Evolutionary conservation across 495 filamentous ascomycete genomes (phyloP), one percentile per base, ranked within the genome.

Genomic region (Pseudomonodictys pantanalensis): DNA sequence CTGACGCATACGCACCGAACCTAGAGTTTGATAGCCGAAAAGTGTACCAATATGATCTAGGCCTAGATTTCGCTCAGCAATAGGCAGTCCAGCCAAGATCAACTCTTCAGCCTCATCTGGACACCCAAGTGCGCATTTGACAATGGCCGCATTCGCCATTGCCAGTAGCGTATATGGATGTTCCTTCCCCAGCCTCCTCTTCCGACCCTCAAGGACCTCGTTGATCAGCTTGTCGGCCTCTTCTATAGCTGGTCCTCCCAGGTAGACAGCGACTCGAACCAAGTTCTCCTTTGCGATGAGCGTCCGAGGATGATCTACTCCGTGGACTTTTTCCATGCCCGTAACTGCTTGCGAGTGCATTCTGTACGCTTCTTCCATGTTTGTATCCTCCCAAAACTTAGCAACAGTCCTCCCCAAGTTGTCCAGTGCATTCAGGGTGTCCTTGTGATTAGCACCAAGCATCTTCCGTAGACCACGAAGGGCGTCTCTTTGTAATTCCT

Each of bases 41-140:
- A 77, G 62, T 1, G 56, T 65, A 1, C 72, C 75, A 22, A 73
- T 26, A 52, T 78, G 73, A 43, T 72, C 46, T 22, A 63, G 47
- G 20, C 73, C 73, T 0, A 77, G 67, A 49, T 71, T 76, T 1
- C 75, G 64, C 28, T 72, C 65, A 1, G 65, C 75, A 38, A 73
- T 62, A 2, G 24, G 18, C 12, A 77, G 26, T 0, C 53, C 68
- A 0, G 46, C 41, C 7, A 33, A 26, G 10, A 76, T 56, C 2
- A 71, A 28, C 1, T 50, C 20, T 49, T 73, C 74, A 4, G 75
- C 76, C 35, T 73, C 65, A 1, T 57, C 50, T 8, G 50, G 35
- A 12, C 70, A 15, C 8, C 68, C 67, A 5, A 68, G 51, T 3
- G 57, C 64, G 12, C 30, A 64, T 44, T 71, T 72, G 17, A 75